Evolutionary conservation across 1,284 basidiomycete genomes (phyloP), one percentile per base, ranked within the genome.

Genomic region (Jaminaea rosea): DNA sequence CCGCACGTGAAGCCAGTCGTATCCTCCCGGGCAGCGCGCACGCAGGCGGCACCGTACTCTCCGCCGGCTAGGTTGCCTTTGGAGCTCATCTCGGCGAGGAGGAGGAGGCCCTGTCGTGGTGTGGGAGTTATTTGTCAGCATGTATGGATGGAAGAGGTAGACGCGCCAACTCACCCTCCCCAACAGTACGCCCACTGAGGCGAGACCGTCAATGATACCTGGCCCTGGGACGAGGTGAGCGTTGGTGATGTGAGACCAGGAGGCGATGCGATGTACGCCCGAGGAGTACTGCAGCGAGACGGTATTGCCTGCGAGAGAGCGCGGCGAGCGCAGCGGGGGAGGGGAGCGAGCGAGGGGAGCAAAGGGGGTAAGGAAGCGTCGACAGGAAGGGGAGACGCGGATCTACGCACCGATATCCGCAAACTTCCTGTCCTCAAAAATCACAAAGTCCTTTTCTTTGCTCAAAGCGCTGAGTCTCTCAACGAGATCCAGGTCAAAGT

Each of bases 401-500:
- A 5, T n/a, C 1, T 2, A 56, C 72, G 52, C 19, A 90, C 92
- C 93, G 58, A 99, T 98, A 76, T 99, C 94, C 21, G 94, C 94
- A 71, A 99, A 99, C 76, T 99, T 99, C 63, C 94, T 81, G 78
- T 99, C 94, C 77, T 98, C 93, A 63, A 98, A 99, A 70, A 97
- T 93, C 52, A 96, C 76, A 76, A 98, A 98, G 69, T 97, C 88
- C 63, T 94, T 84, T 75, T 87, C 85, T 45, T 77, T 72, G 69
- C 85, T 84, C 10, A 98, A 81, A 44, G 78, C 77, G 54, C 83
- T 79, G 37, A 99, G 79, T 56, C 82, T 78, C 27, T 83, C 77
- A 50, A 93, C 82, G 41, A 97, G 77, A 13, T 60, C 54, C 24
- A 49, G 24, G 28, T 56, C 61, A 39, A 65, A 67, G 21, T 58